Conservation (phyloP, 1,284 basidiomycete species). For the Ganoderma sp. region DNA sequence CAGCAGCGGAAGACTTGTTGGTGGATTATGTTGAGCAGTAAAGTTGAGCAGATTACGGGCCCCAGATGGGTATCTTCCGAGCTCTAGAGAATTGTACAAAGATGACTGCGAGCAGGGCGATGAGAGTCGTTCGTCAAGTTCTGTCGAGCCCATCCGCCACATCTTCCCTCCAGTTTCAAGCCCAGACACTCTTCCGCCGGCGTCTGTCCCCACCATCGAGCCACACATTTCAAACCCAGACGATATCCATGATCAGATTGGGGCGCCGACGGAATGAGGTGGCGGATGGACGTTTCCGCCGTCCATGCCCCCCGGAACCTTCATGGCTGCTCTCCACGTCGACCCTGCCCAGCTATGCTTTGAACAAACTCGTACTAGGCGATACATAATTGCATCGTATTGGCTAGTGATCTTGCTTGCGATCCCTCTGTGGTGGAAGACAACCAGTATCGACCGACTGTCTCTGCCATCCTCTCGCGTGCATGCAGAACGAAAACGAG, state of each 20-base stretch:
- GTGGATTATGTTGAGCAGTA: constrained; percentile 29
- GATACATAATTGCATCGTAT: constrained; percentile 73
- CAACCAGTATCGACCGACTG: constrained; percentile 84
- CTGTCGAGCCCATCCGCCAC: constrained; percentile 19
- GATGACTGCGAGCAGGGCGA: constrained; percentile 20
- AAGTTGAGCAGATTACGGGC: constrained; percentile 21
- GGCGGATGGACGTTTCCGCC: constrained; percentile 19
- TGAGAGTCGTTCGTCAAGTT: constrained; percentile 29
- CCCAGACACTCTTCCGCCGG: constrained; percentile 1
- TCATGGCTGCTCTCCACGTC: constrained; percentile 20
- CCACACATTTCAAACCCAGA: not conserved
- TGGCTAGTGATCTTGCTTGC: constrained; percentile 76
- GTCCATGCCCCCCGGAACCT: not conserved
- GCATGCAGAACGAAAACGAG: constrained; percentile 51
- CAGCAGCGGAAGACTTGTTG: constrained; percentile 11
- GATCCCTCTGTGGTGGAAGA: constrained; percentile 87
- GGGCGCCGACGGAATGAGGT: constrained; percentile 20
- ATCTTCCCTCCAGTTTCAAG: not conserved
- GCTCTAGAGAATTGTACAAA: constrained; percentile 29
- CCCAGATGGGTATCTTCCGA: constrained; percentile 29
- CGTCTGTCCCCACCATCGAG: not conserved
- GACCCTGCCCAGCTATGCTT: constrained; percentile 51
- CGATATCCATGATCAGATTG: not conserved
- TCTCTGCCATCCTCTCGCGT: constrained; percentile 74
- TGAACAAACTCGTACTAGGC: constrained; percentile 54